Conservation (phyloP, 2,329 filamentous ascomycete genomes). For the Nigrograna mackinnonii region DNA sequence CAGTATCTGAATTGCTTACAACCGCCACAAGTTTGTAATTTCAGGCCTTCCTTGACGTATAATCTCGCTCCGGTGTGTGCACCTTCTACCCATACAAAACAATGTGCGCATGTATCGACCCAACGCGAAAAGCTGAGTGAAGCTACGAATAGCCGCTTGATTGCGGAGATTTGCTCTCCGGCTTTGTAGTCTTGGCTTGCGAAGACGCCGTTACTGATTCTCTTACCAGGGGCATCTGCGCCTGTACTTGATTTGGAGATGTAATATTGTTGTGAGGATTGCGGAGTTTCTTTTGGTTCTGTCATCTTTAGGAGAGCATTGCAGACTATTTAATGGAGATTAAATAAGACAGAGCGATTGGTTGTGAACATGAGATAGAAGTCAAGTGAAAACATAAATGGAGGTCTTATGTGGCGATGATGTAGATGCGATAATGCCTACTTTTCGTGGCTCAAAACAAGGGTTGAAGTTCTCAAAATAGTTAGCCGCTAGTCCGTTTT, state of each 20-base stretch:
- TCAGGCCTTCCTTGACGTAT: slow-evolving; percentile 34
- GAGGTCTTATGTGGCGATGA: too few species aligned
- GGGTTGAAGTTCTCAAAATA: too few species aligned
- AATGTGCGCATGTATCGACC: slow-evolving; percentile 60
- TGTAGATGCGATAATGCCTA: too few species aligned
- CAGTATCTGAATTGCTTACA: slow-evolving; percentile 65
- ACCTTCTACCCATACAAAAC: slow-evolving; percentile 50
- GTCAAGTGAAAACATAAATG: too few species aligned
- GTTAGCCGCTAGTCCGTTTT: too few species aligned
- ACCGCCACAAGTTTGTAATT: slow-evolving; percentile 59
- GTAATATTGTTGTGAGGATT: neutral
- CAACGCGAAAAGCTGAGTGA: slow-evolving; percentile 58
- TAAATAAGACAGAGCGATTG: too few species aligned
- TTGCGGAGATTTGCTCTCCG: slow-evolving; percentile 53
- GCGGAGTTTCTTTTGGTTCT: neutral
- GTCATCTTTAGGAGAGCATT: too few species aligned
- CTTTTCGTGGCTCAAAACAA: too few species aligned
- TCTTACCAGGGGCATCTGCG: neutral
- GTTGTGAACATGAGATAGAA: too few species aligned
- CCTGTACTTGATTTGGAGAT: neutral
- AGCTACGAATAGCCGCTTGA: slow-evolving; percentile 57
- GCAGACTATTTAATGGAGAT: too few species aligned
- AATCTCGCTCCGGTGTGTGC: slow-evolving; percentile 32
- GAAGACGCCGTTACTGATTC: slow-evolving; percentile 59
- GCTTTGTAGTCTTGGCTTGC: slow-evolving; percentile 51